Evolutionary conservation across 805 yeast genomes (phyloP), one percentile per base, ranked within the genome.

Genomic region (Hanseniaspora nectarophila): DNA sequence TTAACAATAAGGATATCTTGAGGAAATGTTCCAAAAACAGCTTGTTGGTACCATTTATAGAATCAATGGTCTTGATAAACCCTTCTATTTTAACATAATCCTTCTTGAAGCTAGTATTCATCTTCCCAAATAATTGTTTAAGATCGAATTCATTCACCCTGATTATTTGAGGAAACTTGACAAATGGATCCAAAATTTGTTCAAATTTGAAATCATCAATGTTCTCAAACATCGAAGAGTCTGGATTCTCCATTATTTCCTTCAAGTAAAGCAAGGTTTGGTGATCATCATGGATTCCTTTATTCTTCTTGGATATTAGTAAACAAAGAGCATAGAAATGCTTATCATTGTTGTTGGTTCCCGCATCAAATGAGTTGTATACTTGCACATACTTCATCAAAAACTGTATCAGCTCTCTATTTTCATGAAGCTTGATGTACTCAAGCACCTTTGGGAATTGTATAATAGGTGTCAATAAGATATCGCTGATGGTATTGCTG

Each of bases 361-460:
- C 10, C 12, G 8, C 12, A 40, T 34, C 29, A 42, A 26, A 42
- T 5, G 45, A 42, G 6, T 28, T 26, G 16, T 10, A 42, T 1
- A 42, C n/a, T 5, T 9, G 28, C 10, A 49, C 2, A 21, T 49
- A 49, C 23, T 49, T 39, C 18, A 49, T 10, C 18, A 49, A 34
- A 34, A 49, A 49, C 35, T 49, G 42, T 12, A 49, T 33, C 3
- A 49, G 31, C 16, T 49, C 46, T 21, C 53, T 49, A 10, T 49
- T 42, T n/a, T 49, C 40, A 28, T 40, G 21, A 15, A 49, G 16
- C 13, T 49, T 42, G 2, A 49, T 42, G 32, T 31, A 49, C 29
- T 42, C 46, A 18, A 49, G n/a, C 6, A 42, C 13, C 26, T 28
- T 49, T 26, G 53, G 53, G 34, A 49, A 49, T 15, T 49, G 46